Percentiles rank a stretch among this genome's conserved stretches.
Evolutionary conservation across 305 asterid species (phyloP).

Genomic region (Fraxinus floribunda): DNA sequence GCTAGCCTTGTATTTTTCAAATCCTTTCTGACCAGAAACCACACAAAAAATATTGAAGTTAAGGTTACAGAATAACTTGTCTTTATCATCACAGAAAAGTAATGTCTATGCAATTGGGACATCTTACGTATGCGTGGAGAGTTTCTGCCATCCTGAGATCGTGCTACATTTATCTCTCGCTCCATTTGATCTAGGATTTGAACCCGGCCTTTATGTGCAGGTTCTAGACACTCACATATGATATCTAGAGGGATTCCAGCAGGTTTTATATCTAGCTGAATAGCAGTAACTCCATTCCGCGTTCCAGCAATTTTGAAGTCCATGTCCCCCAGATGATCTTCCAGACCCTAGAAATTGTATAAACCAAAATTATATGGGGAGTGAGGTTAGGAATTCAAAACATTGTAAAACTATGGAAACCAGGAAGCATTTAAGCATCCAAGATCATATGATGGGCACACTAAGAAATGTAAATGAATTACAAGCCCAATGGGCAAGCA

Average conservation of each 20-base stretch:
- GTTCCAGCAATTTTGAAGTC: conserved; percentile 98
- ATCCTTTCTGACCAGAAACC: not conserved
- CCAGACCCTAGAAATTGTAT: conserved; percentile 64
- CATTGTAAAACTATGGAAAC: not conserved
- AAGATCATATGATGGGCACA: not conserved
- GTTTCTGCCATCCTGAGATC: conserved; percentile 65
- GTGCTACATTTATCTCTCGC: conserved; percentile 73
- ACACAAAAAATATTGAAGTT: not conserved
- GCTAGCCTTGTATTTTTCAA: not conserved
- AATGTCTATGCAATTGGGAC: conserved; percentile 11
- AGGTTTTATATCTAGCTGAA: conserved; percentile 96
- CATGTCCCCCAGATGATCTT: conserved; percentile 98
- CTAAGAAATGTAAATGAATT: not conserved
- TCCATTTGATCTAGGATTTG: conserved; percentile 94
- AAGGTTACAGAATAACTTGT: conserved; percentile 6
- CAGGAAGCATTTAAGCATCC: not conserved
- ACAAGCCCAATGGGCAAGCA: not conserved
- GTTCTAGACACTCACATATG: conserved; percentile 74
- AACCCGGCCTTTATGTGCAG: conserved; percentile 74
- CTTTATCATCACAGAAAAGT: not conserved
- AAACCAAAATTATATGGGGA: not conserved
- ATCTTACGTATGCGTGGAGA: conserved; percentile 70
- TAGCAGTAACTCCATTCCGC: conserved; percentile 83
- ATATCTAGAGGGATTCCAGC: conserved; percentile 96
- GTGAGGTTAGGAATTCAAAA: not conserved